Conservation (phyloP, 345 rosid genomes). For the Sonneratia alba region DNA sequence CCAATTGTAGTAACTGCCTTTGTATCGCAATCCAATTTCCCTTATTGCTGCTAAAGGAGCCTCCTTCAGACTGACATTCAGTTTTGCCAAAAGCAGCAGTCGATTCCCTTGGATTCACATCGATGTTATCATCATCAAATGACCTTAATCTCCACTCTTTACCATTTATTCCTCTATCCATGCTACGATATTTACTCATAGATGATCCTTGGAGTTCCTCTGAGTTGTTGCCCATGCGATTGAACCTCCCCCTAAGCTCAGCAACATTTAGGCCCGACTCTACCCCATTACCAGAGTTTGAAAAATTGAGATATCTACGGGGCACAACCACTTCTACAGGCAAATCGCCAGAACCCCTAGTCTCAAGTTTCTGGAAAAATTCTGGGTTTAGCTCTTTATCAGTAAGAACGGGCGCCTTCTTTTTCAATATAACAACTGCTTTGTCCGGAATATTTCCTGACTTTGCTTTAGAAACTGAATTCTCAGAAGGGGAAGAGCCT, state of each 20-base stretch:
- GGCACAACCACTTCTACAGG: slow-evolving; percentile 94
- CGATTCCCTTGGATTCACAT: slow-evolving; percentile 43
- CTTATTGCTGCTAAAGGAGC: slow-evolving; percentile 57
- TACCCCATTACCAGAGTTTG: slow-evolving; percentile 50
- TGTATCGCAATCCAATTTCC: slow-evolving; percentile 95
- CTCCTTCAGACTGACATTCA: slow-evolving; percentile 77
- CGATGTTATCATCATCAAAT: slow-evolving; percentile 43
- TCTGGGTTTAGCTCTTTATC: slow-evolving; percentile 89
- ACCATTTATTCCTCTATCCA: slow-evolving; percentile 33
- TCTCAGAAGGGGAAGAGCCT: slow-evolving; percentile 33
- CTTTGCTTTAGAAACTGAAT: slow-evolving; percentile 52
- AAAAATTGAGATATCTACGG: slow-evolving; percentile 48
- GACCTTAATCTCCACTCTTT: slow-evolving; percentile 49
- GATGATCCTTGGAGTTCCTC: slow-evolving; percentile 34
- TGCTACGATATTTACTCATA: slow-evolving; percentile 21
- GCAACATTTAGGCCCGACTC: slow-evolving; percentile 39
- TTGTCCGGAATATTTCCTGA: slow-evolving; percentile 60
- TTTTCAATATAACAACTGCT: slow-evolving; percentile 80
- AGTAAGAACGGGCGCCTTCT: slow-evolving; percentile 67
- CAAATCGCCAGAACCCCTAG: slow-evolving; percentile 64
- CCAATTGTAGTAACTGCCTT: slow-evolving; percentile 83
- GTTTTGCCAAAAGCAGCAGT: slow-evolving; percentile 43
- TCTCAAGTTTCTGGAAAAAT: slow-evolving; percentile 88
- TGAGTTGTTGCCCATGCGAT: slow-evolving; percentile 27
- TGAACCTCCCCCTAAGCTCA: slow-evolving; percentile 39